phyloP scores from a whole-genome alignment of 345 rosid genomes.

The Dipteronia sinensis region DNA sequence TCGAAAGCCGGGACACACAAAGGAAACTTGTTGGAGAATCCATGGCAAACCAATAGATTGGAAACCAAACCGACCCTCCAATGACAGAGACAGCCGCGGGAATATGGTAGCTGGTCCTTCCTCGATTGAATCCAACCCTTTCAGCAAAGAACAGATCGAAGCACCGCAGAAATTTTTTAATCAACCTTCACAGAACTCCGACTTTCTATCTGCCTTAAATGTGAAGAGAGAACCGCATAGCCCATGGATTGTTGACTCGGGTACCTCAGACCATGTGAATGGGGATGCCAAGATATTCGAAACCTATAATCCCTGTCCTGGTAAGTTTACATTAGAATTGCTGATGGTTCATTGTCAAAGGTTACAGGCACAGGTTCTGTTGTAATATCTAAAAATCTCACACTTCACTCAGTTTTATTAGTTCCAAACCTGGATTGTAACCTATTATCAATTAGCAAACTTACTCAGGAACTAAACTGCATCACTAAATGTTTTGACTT shows the following conservation, averaged over 20 bases:
- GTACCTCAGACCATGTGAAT: background rate
- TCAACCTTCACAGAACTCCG: too few species aligned
- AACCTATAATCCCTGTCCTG: background rate
- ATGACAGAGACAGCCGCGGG: background rate
- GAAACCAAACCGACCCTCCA: background rate
- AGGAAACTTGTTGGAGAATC: background rate
- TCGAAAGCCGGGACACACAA: background rate
- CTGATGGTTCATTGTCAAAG: background rate
- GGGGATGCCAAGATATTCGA: background rate
- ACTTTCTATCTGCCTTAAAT: background rate
- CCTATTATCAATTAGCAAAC: background rate
- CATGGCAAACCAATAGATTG: background rate
- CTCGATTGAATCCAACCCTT: too few species aligned
- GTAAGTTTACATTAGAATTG: background rate
- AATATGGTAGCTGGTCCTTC: background rate
- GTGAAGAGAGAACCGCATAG: background rate
- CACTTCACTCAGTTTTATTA: background rate
- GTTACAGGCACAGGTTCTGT: background rate
- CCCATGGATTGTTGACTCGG: background rate
- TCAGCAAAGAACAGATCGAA: background rate
- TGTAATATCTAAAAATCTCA: background rate
- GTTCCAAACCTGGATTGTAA: constrained; percentile 9
- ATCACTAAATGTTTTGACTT: background rate
- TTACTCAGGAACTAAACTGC: background rate
- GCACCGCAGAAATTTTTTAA: too few species aligned